phyloP scores from a whole-genome alignment of 2,329 filamentous ascomycete species.

The Ophiocordyceps australis region DNA sequence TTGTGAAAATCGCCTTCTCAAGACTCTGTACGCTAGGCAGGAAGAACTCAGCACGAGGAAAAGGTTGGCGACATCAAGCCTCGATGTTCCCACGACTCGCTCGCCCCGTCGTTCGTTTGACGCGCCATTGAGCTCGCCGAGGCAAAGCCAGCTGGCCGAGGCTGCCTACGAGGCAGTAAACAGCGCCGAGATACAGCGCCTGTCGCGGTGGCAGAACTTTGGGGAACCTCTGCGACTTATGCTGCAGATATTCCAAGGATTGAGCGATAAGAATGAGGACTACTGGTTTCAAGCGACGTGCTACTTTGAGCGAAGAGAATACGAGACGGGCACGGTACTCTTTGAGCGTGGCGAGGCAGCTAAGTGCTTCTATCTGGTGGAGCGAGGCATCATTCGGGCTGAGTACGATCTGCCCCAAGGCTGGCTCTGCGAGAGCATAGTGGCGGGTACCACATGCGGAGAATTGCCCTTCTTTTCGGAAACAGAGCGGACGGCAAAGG shows the following conservation, averaged over 20 bases:
- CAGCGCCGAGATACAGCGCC: constrained; percentile 39
- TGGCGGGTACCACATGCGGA: constrained; percentile 86
- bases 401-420: constrained; percentile 89
- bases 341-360: constrained; percentile 64
- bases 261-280: constrained; percentile 75
- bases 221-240: constrained; percentile 82
- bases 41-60: constrained; percentile 35
- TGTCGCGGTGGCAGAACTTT: constrained; percentile 65
- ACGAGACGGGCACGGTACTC: constrained; percentile 50
- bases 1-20: constrained; percentile 87
- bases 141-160: constrained; percentile 57
- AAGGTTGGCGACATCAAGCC: constrained; percentile 20
- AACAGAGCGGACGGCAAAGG: constrained; percentile 72
- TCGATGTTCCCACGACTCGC: constrained; percentile 25
- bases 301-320: constrained; percentile 58
- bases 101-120: constrained; percentile 16
- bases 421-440: constrained; percentile 74
- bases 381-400: constrained; percentile 72
- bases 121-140: constrained; percentile 54
- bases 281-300: constrained; percentile 75
- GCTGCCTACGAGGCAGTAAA: constrained; percentile 62
- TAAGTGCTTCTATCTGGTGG: constrained; percentile 76
- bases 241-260: constrained; percentile 83
- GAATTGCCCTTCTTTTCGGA: constrained; percentile 94
- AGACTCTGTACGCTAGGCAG: constrained; percentile 55